phyloP scores from a whole-genome alignment of 2,329 filamentous ascomycete genomes.

The Ophioceras dolichostomum region DNA sequence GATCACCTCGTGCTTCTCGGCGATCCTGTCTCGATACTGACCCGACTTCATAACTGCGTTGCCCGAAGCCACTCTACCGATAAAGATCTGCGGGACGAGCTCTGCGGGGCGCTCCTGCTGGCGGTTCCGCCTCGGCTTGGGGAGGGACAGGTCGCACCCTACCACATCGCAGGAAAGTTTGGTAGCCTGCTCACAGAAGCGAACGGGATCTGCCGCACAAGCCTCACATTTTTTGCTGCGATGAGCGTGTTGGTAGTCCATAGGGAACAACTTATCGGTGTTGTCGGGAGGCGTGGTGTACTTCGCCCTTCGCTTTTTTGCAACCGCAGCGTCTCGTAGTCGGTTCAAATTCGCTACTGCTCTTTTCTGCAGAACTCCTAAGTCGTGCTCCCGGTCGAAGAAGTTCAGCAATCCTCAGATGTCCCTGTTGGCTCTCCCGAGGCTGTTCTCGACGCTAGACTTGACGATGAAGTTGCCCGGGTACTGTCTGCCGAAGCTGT shows the following conservation, averaged over 20 bases:
- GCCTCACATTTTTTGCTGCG: background rate
- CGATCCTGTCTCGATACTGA: background rate
- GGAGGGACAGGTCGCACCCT: background rate
- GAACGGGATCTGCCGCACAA: too few species aligned
- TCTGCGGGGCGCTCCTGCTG: background rate
- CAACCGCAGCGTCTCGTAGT: background rate
- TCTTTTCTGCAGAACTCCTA: background rate
- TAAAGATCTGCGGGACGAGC: background rate
- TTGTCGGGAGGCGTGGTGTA: background rate
- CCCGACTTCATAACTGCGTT: background rate
- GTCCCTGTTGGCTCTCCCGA: background rate
- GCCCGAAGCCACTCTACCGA: background rate
- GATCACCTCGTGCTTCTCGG: background rate
- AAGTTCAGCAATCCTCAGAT: background rate
- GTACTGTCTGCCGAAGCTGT: constrained; percentile 15
- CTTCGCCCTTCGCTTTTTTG: background rate
- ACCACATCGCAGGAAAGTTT: background rate
- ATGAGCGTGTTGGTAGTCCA: background rate
- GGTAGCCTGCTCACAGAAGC: background rate
- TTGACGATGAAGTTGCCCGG: constrained; percentile 12
- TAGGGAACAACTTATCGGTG: background rate
- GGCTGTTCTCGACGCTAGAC: constrained; percentile 5
- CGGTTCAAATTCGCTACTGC: background rate
- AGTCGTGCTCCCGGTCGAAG: background rate
- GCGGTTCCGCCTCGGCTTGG: background rate